phyloP scores from a whole-genome alignment of 2,329 filamentous ascomycete genomes.

The Teratosphaeria destructans region DNA sequence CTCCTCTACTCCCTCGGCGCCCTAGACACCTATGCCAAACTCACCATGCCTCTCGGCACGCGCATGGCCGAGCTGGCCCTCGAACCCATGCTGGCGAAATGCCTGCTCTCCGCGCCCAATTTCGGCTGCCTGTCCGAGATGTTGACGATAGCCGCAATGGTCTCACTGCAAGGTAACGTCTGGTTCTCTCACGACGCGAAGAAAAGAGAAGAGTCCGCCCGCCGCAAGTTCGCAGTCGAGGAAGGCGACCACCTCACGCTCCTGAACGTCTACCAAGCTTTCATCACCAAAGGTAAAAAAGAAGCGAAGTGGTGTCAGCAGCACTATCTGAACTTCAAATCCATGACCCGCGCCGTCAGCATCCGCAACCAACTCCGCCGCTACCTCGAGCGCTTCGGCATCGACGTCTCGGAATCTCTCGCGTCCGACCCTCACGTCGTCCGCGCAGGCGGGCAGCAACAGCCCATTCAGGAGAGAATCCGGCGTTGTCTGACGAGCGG shows the following conservation, averaged over 20 bases:
- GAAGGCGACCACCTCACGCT: slow-evolving; percentile 91
- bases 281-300: slow-evolving; percentile 71
- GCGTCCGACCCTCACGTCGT: slow-evolving; percentile 23
- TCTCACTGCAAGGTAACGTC: slow-evolving; percentile 68
- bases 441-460: slow-evolving; percentile 32
- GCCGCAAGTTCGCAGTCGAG: slow-evolving; percentile 76
- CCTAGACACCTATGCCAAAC: slow-evolving; percentile 77
- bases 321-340: slow-evolving; percentile 77
- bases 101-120: slow-evolving; percentile 60
- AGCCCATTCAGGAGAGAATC: slow-evolving; percentile 59
- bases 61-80: slow-evolving; percentile 90
- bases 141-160: slow-evolving; percentile 88
- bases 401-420: slow-evolving; percentile 57
- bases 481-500: slow-evolving; percentile 76
- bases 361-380: slow-evolving; percentile 78
- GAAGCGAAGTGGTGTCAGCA: slow-evolving; percentile 80
- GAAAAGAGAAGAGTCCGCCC: slow-evolving; percentile 61
- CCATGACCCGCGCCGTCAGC: slow-evolving; percentile 70
- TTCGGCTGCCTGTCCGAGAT: slow-evolving; percentile 80
- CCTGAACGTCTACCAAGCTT: slow-evolving; percentile 86
- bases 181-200: slow-evolving; percentile 70
- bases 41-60: slow-evolving; percentile 77
- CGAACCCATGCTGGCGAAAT: slow-evolving; percentile 92
- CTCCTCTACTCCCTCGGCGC: slow-evolving; percentile 78
- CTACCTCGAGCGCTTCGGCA: slow-evolving; percentile 75